These are phyloP conservation scores for Cetradonia linearis DNA, from an alignment of 495 filamentous ascomycete species.

Conservation along the genomic window DNA sequence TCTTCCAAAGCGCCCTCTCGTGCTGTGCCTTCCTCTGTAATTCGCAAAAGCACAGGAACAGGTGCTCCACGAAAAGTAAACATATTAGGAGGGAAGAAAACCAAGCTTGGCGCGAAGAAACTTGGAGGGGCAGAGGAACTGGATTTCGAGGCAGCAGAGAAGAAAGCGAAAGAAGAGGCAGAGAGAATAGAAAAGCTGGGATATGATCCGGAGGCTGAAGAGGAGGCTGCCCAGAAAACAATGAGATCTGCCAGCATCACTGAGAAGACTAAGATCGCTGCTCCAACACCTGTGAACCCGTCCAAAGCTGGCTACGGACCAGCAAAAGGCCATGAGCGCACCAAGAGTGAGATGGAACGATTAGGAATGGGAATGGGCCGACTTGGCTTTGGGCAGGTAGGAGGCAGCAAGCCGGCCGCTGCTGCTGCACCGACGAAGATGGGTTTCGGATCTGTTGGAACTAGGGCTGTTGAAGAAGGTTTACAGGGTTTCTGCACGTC, in stretches of 20 bases:
- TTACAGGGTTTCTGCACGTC: constrained; percentile 26
- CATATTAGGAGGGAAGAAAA: constrained; percentile 83
- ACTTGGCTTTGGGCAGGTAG: constrained; percentile 85
- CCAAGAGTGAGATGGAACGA: constrained; percentile 71
- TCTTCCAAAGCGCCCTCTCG: constrained; percentile 50
- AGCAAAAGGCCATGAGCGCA: constrained; percentile 40
- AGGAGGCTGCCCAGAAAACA: constrained; percentile 48
- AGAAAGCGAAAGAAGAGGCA: constrained; percentile 93
- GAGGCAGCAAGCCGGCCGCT: constrained; percentile 49
- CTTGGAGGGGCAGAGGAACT: constrained; percentile 60
- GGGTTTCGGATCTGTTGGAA: constrained; percentile 80
- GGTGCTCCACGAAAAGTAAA: constrained; percentile 63
- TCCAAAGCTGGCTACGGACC: constrained; percentile 48
- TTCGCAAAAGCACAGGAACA: constrained; percentile 57
- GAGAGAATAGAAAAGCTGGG: constrained; percentile 95
- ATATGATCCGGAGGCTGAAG: constrained; percentile 89
- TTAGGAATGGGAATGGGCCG: constrained; percentile 82
- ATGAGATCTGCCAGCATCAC: constrained; percentile 37
- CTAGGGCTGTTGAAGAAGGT: constrained; percentile 62
- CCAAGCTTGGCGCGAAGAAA: constrained; percentile 88
- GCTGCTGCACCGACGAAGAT: constrained; percentile 58
- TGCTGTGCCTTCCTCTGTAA: constrained; percentile 60
- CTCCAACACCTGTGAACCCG: constrained; percentile 68
- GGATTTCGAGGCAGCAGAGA: constrained; percentile 95
- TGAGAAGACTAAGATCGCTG: constrained; percentile 48